phyloP scores from a whole-genome alignment of 257 asterid species.

The Ballota nigra region DNA sequence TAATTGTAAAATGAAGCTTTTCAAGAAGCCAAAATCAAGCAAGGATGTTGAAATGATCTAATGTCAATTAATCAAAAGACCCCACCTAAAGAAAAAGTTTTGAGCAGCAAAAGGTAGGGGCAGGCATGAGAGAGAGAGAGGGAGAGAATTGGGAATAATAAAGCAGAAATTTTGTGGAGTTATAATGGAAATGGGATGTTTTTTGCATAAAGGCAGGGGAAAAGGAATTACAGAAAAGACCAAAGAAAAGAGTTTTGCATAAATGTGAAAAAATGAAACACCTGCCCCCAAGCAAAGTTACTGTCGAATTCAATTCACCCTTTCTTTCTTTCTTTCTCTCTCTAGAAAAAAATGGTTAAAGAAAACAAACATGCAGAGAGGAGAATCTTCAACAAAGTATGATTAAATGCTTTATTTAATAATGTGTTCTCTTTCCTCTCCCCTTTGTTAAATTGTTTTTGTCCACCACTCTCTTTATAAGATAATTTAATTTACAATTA shows the following conservation, averaged over 20 bases:
- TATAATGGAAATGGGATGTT: constrained; percentile 11
- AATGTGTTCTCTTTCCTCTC: background rate
- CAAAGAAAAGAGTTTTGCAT: constrained; percentile 15
- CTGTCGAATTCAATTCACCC: background rate
- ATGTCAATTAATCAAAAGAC: constrained; percentile 33
- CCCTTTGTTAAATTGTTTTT: constrained; percentile 22
- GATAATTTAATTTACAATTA: constrained; percentile 5
- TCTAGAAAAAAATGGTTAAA: constrained; percentile 14
- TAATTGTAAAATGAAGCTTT: constrained; percentile 36
- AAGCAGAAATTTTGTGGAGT: constrained; percentile 16
- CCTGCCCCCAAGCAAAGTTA: constrained; percentile 20
- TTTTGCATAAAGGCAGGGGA: constrained; percentile 24
- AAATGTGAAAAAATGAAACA: constrained; percentile 19
- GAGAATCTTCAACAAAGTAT: constrained; percentile 27
- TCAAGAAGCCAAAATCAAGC: constrained; percentile 30
- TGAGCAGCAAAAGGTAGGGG: constrained; percentile 7
- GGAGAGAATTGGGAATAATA: background rate
- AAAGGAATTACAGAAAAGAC: constrained; percentile 14
- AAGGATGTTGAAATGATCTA: constrained; percentile 30
- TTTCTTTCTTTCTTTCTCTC: background rate
- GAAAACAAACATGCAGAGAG: constrained; percentile 5
- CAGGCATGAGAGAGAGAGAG: background rate
- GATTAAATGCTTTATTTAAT: constrained; percentile 28
- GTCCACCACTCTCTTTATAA: constrained; percentile 19
- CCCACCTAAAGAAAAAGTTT: constrained; percentile 38